Conservation (phyloP, 2,329 filamentous ascomycete species). For the Onygenales sp. region DNA sequence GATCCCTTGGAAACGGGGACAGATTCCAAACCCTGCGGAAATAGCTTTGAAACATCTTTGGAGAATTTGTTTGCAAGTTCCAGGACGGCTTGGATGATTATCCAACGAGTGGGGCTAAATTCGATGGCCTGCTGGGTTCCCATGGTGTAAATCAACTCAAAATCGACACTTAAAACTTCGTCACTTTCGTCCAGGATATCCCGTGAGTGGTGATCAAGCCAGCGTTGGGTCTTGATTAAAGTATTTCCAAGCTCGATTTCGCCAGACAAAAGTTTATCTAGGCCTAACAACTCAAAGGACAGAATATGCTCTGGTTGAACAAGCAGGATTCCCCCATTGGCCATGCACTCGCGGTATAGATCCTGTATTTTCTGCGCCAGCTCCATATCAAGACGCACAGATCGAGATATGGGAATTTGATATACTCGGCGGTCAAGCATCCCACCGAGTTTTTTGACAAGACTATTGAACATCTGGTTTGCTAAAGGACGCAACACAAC, state of each 20-base stretch:
- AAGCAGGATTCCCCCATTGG: slow-evolving; percentile 45
- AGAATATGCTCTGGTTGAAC: slow-evolving; percentile 56
- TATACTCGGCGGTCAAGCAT: slow-evolving; percentile 44
- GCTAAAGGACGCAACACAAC: slow-evolving; percentile 52
- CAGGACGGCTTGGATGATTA: slow-evolving; percentile 45
- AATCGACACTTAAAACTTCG: slow-evolving; percentile 50
- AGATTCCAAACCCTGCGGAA: slow-evolving; percentile 2
- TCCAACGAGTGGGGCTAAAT: slow-evolving; percentile 47
- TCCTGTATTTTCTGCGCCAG: slow-evolving; percentile 28
- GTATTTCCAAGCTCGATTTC: slow-evolving; percentile 19
- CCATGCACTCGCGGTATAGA: slow-evolving; percentile 40
- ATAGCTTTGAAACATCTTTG: slow-evolving; percentile 1
- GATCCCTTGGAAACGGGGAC: slow-evolving; percentile 13
- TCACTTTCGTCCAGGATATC: slow-evolving; percentile 59
- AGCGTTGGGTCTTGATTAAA: slow-evolving; percentile 35
- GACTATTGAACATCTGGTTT: slow-evolving; percentile 48
- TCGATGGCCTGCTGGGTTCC: slow-evolving; percentile 44
- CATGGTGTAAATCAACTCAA: slow-evolving; percentile 55
- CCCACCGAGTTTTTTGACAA: slow-evolving; percentile 44
- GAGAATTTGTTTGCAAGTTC: slow-evolving; percentile 23
- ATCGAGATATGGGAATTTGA: slow-evolving; percentile 48
- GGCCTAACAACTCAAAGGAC: slow-evolving; percentile 53
- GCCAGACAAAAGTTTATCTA: slow-evolving; percentile 38
- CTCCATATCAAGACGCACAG: slow-evolving; percentile 23
- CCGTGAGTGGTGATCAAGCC: slow-evolving; percentile 35